phyloP scores from a whole-genome alignment of 2,329 filamentous ascomycete species.

The Cordyceps cateniannulata region DNA sequence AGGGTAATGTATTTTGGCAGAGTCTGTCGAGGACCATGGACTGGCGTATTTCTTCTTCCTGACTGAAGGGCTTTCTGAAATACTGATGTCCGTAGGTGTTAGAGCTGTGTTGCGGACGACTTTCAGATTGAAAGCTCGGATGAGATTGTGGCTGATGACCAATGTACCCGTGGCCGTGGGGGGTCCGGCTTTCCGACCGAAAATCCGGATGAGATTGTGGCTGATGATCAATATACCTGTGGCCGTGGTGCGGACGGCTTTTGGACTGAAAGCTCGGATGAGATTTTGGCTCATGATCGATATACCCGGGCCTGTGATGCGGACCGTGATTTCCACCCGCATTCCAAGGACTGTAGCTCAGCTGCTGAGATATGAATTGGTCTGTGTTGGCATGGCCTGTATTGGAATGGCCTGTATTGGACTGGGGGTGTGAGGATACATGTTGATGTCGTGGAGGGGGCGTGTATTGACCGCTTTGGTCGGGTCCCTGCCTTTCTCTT shows the following conservation, averaged over 20 bases:
- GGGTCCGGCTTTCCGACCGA: no score
- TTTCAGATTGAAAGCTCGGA: constrained; percentile 17
- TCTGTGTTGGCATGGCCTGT: background rate
- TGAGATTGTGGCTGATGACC: background rate
- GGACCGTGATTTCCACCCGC: background rate
- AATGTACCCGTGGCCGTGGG: background rate
- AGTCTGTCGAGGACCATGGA: constrained; percentile 42
- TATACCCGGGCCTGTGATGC: background rate
- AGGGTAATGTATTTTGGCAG: constrained; percentile 38
- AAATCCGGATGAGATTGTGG: background rate
- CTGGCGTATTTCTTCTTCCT: constrained; percentile 45
- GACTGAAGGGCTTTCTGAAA: constrained; percentile 25
- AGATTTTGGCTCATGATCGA: background rate
- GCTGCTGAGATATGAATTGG: background rate
- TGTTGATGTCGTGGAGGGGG: constrained; percentile 2
- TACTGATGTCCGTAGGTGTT: constrained; percentile 16
- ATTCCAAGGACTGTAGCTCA: background rate
- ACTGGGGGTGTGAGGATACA: constrained; percentile 2
- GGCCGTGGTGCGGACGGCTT: constrained; percentile 17
- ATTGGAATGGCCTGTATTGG: background rate
- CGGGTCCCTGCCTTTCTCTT: constrained; percentile 23
- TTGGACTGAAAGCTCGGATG: constrained; percentile 16
- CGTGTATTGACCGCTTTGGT: constrained; percentile 10
- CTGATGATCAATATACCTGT: background rate
- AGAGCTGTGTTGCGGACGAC: constrained; percentile 15